Evolutionary conservation across 2,329 filamentous ascomycete species (phyloP).

Genomic region (Colletotrichum euphorbiae): DNA sequence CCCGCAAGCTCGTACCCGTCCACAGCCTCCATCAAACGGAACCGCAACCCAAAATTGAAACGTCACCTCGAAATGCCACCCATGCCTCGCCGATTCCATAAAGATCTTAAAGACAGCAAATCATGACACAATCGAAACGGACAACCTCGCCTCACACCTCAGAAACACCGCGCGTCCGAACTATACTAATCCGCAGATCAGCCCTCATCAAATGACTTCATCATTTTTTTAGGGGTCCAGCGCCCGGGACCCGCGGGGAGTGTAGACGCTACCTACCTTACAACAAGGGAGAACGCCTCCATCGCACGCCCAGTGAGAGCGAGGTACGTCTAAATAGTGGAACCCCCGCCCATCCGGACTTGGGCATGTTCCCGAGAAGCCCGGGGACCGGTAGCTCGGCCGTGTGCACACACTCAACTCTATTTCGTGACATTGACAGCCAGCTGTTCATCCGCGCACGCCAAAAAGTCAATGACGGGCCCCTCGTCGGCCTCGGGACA

Average conservation of each 20-base stretch:
- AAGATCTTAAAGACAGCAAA: neutral
- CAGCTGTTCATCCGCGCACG: neutral
- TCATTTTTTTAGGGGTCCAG: slow-evolving; percentile 12
- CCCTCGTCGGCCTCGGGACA: slow-evolving; percentile 12
- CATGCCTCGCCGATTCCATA: neutral
- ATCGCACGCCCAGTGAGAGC: neutral
- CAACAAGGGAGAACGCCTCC: neutral
- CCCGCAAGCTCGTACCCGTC: neutral
- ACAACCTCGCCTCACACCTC: neutral
- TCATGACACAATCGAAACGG: slow-evolving; percentile 6
- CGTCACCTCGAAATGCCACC: neutral
- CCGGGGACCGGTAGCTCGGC: slow-evolving; percentile 7
- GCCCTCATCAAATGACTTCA: slow-evolving; percentile 9
- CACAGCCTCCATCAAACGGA: neutral
- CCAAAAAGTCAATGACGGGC: neutral
- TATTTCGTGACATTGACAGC: neutral
- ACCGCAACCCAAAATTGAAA: neutral
- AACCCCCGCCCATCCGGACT: slow-evolving; percentile 14
- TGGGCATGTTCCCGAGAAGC: slow-evolving; percentile 29
- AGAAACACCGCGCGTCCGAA: neutral
- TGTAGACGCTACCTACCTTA: neutral
- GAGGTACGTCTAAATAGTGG: slow-evolving; percentile 17
- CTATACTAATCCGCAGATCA: neutral
- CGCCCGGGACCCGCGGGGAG: slow-evolving; percentile 14
- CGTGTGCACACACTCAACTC: neutral